These are phyloP conservation scores for Suillus alpinus DNA, from an alignment of 768 basidiomycete species.

Conservation along the genomic window DNA sequence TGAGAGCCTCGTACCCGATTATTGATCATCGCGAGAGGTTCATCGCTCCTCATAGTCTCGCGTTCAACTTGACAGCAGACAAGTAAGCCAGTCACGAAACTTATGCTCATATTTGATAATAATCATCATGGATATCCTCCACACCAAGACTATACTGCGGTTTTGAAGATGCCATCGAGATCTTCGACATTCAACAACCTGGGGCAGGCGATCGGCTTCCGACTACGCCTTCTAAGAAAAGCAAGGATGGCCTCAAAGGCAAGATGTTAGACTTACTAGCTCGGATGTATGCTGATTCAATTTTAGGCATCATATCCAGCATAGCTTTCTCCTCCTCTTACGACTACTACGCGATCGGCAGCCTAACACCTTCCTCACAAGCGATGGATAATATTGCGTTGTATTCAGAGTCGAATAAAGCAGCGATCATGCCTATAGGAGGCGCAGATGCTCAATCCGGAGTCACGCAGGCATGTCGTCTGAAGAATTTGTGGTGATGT, in stretches of 20 bases:
- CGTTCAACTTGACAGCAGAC: slow-evolving; percentile 67
- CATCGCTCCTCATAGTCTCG: slow-evolving; percentile 80
- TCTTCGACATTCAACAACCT: slow-evolving; percentile 74
- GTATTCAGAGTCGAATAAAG: slow-evolving; percentile 58
- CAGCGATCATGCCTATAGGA: slow-evolving; percentile 61
- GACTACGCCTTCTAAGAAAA: slow-evolving; percentile 73
- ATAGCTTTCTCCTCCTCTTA: slow-evolving; percentile 71
- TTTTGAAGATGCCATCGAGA: slow-evolving; percentile 80
- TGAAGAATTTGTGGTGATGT: neutral
- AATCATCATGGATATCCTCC: neutral
- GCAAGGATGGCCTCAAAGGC: slow-evolving; percentile 88
- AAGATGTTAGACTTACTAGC: slow-evolving; percentile 4
- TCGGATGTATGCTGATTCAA: neutral
- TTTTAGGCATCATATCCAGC: slow-evolving; percentile 78
- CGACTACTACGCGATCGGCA: slow-evolving; percentile 79
- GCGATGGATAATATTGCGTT: slow-evolving; percentile 57
- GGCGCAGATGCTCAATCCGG: slow-evolving; percentile 34
- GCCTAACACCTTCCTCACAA: slow-evolving; percentile 49
- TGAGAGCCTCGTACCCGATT: slow-evolving; percentile 88
- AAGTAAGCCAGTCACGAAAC: slow-evolving; percentile 45
- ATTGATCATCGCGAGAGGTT: slow-evolving; percentile 93
- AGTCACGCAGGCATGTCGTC: neutral
- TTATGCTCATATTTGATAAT: neutral
- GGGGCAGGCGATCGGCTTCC: slow-evolving; percentile 70
- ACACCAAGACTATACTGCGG: slow-evolving; percentile 78